Conservation (phyloP, 306 rosid species). For the Cucurbita pepo region DNA sequence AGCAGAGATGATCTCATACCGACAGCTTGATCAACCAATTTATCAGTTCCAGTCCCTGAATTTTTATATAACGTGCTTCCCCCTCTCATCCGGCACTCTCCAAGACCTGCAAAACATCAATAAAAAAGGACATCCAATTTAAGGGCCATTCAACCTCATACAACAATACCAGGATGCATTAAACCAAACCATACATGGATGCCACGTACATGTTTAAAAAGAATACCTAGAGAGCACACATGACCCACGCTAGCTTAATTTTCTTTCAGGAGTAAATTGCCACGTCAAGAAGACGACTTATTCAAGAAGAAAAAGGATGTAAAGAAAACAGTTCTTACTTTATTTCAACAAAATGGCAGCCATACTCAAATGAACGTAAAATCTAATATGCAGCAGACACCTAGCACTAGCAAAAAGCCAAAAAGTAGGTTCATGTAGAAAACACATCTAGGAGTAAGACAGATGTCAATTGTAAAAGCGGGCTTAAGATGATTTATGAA, state of each 20-base stretch:
- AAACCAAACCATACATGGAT: background rate
- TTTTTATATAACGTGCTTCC: slow-evolving; percentile 20
- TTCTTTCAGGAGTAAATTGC: background rate
- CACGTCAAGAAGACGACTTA: background rate
- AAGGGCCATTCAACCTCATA: background rate
- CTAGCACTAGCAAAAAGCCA: background rate
- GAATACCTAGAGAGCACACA: background rate
- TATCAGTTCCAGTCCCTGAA: slow-evolving; percentile 11
- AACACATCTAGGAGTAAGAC: background rate
- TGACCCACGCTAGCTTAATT: background rate
- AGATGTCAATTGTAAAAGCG: background rate
- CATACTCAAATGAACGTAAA: background rate
- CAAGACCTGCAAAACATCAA: slow-evolving; percentile 23
- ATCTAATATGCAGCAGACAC: background rate
- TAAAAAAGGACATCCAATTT: background rate
- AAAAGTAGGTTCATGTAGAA: background rate
- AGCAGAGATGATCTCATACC: slow-evolving; percentile 21
- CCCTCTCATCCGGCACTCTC: slow-evolving; percentile 28
- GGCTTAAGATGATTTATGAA: background rate
- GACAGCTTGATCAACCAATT: slow-evolving; percentile 34
- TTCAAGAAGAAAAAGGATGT: background rate
- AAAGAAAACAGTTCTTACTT: background rate
- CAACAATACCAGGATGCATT: background rate
- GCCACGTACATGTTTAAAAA: background rate
- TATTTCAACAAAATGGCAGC: background rate